Evolutionary conservation across 495 filamentous ascomycete genomes (phyloP).

Genomic region (Penicillium soppii): DNA sequence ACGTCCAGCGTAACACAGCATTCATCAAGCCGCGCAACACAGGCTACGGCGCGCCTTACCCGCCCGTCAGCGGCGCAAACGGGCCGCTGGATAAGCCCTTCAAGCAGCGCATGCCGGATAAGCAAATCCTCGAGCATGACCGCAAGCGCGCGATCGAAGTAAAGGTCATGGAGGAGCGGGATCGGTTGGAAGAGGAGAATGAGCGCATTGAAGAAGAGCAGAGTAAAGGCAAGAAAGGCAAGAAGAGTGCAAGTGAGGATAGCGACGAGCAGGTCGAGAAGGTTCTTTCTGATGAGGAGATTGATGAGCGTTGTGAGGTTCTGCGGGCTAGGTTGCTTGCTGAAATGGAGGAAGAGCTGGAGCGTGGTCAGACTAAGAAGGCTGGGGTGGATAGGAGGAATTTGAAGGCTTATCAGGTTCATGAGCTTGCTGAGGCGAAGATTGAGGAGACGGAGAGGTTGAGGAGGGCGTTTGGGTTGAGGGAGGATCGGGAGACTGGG

Average conservation of each 20-base stretch:
- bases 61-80: slow-evolving; percentile 32
- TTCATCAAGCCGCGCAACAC: slow-evolving; percentile 73
- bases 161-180: slow-evolving; percentile 85
- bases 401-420: slow-evolving; percentile 89
- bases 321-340: slow-evolving; percentile 26
- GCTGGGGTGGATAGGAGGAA: slow-evolving; percentile 40
- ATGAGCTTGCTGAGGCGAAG: slow-evolving; percentile 95
- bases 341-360: slow-evolving; percentile 32
- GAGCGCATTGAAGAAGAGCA: slow-evolving; percentile 35
- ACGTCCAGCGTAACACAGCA: slow-evolving; percentile 92
- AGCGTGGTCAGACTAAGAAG: slow-evolving; percentile 3
- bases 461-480: slow-evolving; percentile 83
- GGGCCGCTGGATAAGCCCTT: slow-evolving; percentile 56
- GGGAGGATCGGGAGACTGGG: slow-evolving; percentile 84
- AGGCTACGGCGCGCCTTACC: slow-evolving; percentile 54
- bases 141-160: slow-evolving; percentile 85
- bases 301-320: slow-evolving; percentile 38
- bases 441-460: slow-evolving; percentile 91
- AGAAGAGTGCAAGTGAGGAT: slow-evolving; percentile 67
- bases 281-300: slow-evolving; percentile 65
- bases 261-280: no score
- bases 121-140: slow-evolving; percentile 91
- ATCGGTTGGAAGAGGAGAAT: slow-evolving; percentile 86
- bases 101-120: slow-evolving; percentile 84
- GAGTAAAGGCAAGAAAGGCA: slow-evolving; percentile 13